Conservation (phyloP, 208 protist species). For the Trypanosoma conorhini region DNA sequence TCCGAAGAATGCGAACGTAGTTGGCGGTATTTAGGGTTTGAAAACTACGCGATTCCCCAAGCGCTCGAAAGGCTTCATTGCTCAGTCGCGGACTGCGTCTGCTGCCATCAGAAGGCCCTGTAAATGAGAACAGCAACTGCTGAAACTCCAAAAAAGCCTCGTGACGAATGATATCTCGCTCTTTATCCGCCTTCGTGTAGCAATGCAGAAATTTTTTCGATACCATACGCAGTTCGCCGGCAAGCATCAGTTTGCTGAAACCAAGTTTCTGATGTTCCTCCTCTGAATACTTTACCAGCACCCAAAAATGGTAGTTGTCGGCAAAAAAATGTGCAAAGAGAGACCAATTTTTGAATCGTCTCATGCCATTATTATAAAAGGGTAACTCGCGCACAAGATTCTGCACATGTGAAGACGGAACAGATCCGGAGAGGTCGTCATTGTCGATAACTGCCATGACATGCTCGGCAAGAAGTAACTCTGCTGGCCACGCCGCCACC, state of each 20-base stretch:
- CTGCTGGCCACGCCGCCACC: conserved; percentile 40
- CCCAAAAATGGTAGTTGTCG: conserved; percentile 49
- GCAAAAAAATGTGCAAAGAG: conserved; percentile 46
- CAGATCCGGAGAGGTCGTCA: conserved; percentile 59
- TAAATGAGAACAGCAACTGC: conserved; percentile 24
- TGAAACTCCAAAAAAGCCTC: conserved; percentile 46
- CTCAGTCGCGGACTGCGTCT: conserved; percentile 21
- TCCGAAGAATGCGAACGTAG: conserved; percentile 48
- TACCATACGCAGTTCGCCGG: conserved; percentile 56
- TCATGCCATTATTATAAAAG: conserved; percentile 53
- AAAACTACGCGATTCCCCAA: conserved; percentile 35
- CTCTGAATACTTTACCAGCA: conserved; percentile 35
- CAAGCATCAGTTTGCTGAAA: conserved; percentile 48
- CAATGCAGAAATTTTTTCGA: conserved; percentile 33
- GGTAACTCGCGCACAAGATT: conserved; percentile 72
- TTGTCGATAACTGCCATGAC: conserved; percentile 65
- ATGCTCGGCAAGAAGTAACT: conserved; percentile 74
- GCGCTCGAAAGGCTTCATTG: conserved; percentile 9
- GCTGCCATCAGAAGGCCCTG: conserved; percentile 9
- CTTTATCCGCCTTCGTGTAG: conserved; percentile 40
- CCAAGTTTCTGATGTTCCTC: conserved; percentile 39
- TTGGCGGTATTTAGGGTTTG: conserved; percentile 61
- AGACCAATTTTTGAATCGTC: conserved; percentile 60
- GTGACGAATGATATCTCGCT: conserved; percentile 44
- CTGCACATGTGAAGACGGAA: conserved; percentile 64